A percentile compares a stretch with the other conserved stretches of the same genome.
Evolutionary conservation across 2,329 filamentous ascomycete genomes (phyloP).

Genomic region (Aspergillus sojae): DNA sequence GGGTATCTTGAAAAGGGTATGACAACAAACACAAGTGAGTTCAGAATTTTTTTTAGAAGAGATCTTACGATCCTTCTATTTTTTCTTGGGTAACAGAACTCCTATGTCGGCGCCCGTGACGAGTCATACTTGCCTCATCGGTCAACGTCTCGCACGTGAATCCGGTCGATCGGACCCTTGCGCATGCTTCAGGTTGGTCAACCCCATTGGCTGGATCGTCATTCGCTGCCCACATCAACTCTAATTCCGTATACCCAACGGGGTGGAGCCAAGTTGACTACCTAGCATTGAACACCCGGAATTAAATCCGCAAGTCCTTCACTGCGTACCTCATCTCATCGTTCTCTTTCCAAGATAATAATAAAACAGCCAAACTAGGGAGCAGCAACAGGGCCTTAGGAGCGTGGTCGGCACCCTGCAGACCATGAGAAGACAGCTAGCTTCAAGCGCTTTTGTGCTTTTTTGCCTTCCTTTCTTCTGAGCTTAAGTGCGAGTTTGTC

Average conservation of each 20-base stretch:
- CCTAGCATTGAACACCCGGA: neutral
- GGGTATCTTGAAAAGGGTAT: neutral
- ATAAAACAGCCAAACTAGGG: neutral
- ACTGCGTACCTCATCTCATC: neutral
- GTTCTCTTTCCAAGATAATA: neutral
- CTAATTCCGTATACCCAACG: neutral
- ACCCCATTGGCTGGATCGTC: neutral
- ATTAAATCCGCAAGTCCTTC: neutral
- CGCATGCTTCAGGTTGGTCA: neutral
- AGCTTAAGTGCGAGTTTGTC: slow-evolving; percentile 1
- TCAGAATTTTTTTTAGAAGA: neutral
- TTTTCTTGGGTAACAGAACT: neutral
- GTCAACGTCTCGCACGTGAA: neutral
- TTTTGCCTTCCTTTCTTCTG: neutral
- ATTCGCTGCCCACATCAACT: neutral
- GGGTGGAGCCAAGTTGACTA: neutral
- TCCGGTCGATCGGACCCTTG: neutral
- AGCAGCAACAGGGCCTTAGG: neutral
- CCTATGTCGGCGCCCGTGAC: slow-evolving; percentile 2
- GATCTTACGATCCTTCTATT: neutral
- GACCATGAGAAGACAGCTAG: neutral
- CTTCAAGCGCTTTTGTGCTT: neutral
- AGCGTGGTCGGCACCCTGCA: neutral
- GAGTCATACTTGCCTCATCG: slow-evolving; percentile 3
- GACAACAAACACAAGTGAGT: neutral